Conservation (phyloP, 371 early-diverging fungal genomes). For the Apophysomyces trapeziformis region DNA sequence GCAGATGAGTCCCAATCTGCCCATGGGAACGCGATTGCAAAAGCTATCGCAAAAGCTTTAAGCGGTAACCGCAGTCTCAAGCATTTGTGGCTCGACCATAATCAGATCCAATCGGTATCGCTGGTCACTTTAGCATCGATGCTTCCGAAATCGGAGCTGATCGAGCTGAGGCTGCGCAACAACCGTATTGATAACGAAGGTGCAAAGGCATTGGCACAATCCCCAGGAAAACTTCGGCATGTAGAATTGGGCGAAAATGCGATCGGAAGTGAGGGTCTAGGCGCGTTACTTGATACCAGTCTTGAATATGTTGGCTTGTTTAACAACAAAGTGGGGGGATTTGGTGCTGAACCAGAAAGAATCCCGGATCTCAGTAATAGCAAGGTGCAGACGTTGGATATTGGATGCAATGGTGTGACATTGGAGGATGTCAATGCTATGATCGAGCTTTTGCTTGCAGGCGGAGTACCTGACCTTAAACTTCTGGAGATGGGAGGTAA, state of each 20-base stretch:
- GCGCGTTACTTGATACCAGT: slow-evolving; percentile 34
- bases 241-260: slow-evolving; percentile 59
- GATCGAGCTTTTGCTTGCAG: slow-evolving; percentile 44
- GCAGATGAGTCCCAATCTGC: slow-evolving; percentile 27
- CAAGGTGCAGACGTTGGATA: slow-evolving; percentile 45
- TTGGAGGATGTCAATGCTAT: slow-evolving; percentile 52
- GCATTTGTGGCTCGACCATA: slow-evolving; percentile 55
- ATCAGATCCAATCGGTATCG: slow-evolving; percentile 32
- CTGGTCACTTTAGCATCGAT: slow-evolving; percentile 19
- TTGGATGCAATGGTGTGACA: slow-evolving; percentile 60
- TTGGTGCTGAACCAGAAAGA: slow-evolving; percentile 41
- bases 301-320: slow-evolving; percentile 56
- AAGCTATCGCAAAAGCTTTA: slow-evolving; percentile 35
- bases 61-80: slow-evolving; percentile 37
- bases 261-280: slow-evolving; percentile 50
- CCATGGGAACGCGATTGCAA: slow-evolving; percentile 52
- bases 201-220: slow-evolving; percentile 37
- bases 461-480: slow-evolving; percentile 49
- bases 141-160: slow-evolving; percentile 15
- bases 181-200: slow-evolving; percentile 61
- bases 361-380: slow-evolving; percentile 39
- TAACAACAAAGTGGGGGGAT: slow-evolving; percentile 49
- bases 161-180: slow-evolving; percentile 51
- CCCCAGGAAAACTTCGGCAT: slow-evolving; percentile 18
- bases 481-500: slow-evolving; percentile 67